These are phyloP conservation scores for Picochlorum sp. DNA, from an alignment of 139 green algal genomes.

Conservation along the genomic window DNA sequence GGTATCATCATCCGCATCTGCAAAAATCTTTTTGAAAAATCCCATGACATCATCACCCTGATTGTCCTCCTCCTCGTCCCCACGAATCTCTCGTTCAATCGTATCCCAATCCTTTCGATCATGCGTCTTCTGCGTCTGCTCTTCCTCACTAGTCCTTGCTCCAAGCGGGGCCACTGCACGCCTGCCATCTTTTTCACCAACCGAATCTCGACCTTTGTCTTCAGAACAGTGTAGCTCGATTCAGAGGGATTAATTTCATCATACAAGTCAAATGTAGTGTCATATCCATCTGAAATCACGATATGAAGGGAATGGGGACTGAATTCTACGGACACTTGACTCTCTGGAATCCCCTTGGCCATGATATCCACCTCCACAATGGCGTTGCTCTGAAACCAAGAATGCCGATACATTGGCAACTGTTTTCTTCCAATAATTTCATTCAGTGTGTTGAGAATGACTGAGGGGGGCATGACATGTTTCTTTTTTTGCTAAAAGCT, in stretches of 20 bases:
- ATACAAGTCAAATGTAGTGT: constrained; percentile 52
- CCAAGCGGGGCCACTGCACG: constrained; percentile 52
- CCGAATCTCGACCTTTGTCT: constrained; percentile 69
- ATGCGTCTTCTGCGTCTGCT: constrained; percentile 3
- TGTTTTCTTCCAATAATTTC: too few species aligned
- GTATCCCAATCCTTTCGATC: constrained; percentile 55
- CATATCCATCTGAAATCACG: constrained; percentile 30
- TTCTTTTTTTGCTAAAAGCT: too few species aligned
- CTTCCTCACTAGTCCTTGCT: constrained; percentile 20
- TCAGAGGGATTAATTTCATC: constrained; percentile 31
- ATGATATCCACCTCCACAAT: constrained; percentile 64
- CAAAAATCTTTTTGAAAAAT: constrained; percentile 70
- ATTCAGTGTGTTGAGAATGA: too few species aligned
- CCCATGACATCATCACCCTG: constrained; percentile 60
- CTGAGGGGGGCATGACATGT: too few species aligned
- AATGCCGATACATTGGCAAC: constrained; percentile 29
- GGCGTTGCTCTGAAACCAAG: constrained; percentile 67
- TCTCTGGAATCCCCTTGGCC: constrained; percentile 64
- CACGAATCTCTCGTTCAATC: constrained; percentile 53
- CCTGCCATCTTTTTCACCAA: constrained; percentile 53
- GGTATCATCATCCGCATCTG: constrained; percentile 72
- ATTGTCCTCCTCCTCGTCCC: constrained; percentile 76
- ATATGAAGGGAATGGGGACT: constrained; percentile 7
- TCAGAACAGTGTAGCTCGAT: constrained; percentile 50
- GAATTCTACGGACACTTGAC: constrained; percentile 30